Conservation (phyloP, 176 grass and related monocot genomes). For the Cenchrus purpureus region DNA sequence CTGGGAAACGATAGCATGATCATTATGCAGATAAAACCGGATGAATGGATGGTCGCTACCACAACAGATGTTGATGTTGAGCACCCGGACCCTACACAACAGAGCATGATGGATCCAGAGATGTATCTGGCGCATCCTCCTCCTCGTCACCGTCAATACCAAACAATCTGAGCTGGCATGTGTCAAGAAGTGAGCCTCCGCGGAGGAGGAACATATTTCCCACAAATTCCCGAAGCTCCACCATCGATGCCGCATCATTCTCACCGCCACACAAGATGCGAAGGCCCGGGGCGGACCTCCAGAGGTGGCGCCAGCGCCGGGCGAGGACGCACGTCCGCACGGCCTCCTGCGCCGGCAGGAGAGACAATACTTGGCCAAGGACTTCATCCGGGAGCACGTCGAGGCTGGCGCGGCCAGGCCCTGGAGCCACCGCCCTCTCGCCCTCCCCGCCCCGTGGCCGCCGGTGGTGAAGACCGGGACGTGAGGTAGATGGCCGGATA, state of each 20-base stretch:
- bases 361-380: neutral
- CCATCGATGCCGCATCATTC: accelerated
- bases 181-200: neutral
- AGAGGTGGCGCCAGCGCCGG: neutral
- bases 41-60: no score
- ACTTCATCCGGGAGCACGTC: neutral
- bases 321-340: neutral
- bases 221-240: neutral
- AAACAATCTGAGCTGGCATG: neutral
- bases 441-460: no score
- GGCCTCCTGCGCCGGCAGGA: neutral
- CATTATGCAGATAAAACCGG: no score
- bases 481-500: no score
- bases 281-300: neutral
- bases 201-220: neutral
- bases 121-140: neutral
- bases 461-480: no score
- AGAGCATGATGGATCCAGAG: conserved; percentile 20
- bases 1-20: no score
- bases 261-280: neutral
- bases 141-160: neutral
- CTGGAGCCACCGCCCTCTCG: no score
- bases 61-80: neutral
- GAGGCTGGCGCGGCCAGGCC: no score
- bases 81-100: conserved; percentile 1